phyloP scores from a whole-genome alignment of 306 rosid species.

The Vigna trinervia region DNA sequence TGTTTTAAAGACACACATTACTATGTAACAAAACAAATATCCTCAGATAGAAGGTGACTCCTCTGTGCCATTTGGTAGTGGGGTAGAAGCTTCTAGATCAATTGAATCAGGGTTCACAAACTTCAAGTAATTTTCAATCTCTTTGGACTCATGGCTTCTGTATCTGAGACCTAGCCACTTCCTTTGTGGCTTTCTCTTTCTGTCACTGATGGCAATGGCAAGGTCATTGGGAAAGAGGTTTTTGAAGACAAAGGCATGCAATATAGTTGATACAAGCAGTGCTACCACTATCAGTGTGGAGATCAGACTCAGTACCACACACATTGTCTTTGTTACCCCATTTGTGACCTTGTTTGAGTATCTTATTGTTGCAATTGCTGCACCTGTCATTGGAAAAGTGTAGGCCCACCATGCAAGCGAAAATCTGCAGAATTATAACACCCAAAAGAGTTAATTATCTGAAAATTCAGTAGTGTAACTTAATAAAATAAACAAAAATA shows the following conservation, averaged over 20 bases:
- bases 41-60: constrained; percentile 4
- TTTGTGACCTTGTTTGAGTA: constrained; percentile 76
- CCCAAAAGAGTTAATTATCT: constrained; percentile 16
- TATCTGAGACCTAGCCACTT: constrained; percentile 66
- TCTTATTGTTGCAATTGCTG: constrained; percentile 88
- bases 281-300: constrained; percentile 64
- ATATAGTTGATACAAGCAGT: constrained; percentile 63
- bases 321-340: constrained; percentile 57
- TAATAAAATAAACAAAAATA: neutral
- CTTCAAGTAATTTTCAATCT: constrained; percentile 74
- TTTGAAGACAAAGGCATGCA: constrained; percentile 75
- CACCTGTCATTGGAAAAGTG: constrained; percentile 98
- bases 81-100: constrained; percentile 56
- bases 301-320: constrained; percentile 54
- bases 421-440: constrained; percentile 60
- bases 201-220: constrained; percentile 89
- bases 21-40: neutral
- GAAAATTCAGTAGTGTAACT: constrained; percentile 1
- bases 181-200: constrained; percentile 57
- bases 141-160: constrained; percentile 60
- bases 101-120: constrained; percentile 48
- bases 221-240: constrained; percentile 94
- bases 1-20: neutral
- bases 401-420: constrained; percentile 99
- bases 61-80: constrained; percentile 22